These are phyloP conservation scores for Massariosphaeria phaeospora DNA, from an alignment of 495 filamentous ascomycete species.

Conservation along the genomic window DNA sequence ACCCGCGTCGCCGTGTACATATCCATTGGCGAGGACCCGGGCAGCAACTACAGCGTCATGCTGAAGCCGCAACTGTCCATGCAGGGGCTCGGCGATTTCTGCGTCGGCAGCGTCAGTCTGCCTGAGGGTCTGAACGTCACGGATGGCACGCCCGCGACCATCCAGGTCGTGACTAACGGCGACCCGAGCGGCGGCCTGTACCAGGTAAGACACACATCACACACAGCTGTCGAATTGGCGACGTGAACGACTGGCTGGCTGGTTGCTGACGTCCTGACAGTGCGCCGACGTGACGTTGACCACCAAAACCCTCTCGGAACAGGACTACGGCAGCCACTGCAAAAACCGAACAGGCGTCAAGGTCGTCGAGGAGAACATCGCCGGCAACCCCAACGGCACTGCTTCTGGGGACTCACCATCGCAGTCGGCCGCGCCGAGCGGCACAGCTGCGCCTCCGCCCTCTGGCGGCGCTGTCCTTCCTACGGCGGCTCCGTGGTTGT, in stretches of 20 bases:
- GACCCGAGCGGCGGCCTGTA: slow-evolving; percentile 34
- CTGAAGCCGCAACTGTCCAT: slow-evolving; percentile 48
- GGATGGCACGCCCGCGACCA: slow-evolving; percentile 57
- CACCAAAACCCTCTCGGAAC: slow-evolving; percentile 35
- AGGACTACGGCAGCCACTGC: slow-evolving; percentile 47
- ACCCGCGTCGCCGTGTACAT: slow-evolving; percentile 55
- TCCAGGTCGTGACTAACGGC: slow-evolving; percentile 55
- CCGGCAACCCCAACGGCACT: slow-evolving; percentile 26
- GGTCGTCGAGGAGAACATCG: slow-evolving; percentile 30
- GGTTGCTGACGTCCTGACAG: slow-evolving; percentile 35
- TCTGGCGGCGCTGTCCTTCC: slow-evolving; percentile 12
- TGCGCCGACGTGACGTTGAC: slow-evolving; percentile 61
- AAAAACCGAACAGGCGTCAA: slow-evolving; percentile 51
- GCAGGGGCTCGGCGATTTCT: slow-evolving; percentile 54
- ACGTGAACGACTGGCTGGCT: neutral
- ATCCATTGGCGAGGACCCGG: slow-evolving; percentile 50
- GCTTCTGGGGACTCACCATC: slow-evolving; percentile 16
- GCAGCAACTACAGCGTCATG: slow-evolving; percentile 52
- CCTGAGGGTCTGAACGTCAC: slow-evolving; percentile 39
- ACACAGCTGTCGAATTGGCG: neutral
- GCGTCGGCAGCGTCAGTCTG: slow-evolving; percentile 46
- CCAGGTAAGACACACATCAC: slow-evolving; percentile 23
- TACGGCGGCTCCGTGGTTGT: slow-evolving; percentile 19
- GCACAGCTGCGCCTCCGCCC: neutral
- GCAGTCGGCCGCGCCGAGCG: neutral